A percentile compares a stretch with the other conserved stretches of the same genome.
Conservation (phyloP, 164 flowering plant genomes). For the Chimonanthus praecox region DNA sequence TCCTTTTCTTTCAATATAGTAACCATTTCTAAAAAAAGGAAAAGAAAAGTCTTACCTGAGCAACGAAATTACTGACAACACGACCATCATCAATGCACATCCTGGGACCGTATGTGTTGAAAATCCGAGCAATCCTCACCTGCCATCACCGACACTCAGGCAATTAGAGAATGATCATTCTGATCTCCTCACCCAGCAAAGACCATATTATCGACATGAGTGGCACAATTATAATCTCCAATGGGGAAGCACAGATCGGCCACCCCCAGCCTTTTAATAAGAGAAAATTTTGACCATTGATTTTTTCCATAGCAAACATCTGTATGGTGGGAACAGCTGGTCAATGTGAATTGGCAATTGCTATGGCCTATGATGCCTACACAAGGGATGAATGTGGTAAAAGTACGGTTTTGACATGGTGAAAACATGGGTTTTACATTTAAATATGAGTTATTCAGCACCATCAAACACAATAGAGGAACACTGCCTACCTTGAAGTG, state of each 20-base stretch:
- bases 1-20: background rate
- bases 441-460: too few species aligned
- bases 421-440: too few species aligned
- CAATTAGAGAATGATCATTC: background rate
- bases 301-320: too few species aligned
- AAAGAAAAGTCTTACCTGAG: constrained; percentile 54
- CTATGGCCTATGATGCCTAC: too few species aligned
- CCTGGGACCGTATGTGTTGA: constrained; percentile 93
- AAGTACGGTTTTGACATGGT: too few species aligned
- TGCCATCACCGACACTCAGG: constrained; percentile 12
- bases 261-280: background rate
- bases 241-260: background rate
- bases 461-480: too few species aligned
- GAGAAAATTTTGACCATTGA: background rate
- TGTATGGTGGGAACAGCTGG: background rate
- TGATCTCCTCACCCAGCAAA: background rate
- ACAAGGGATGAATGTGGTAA: too few species aligned
- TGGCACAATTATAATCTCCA: background rate
- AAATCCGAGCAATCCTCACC: constrained; percentile 97
- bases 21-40: background rate
- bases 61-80: constrained; percentile 93
- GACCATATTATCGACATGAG: background rate
- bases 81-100: constrained; percentile 99
- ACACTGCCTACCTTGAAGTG: too few species aligned
- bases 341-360: too few species aligned